Evolutionary conservation across 768 basidiomycete species (phyloP).

Genomic region (Mycena sanguinolenta): DNA sequence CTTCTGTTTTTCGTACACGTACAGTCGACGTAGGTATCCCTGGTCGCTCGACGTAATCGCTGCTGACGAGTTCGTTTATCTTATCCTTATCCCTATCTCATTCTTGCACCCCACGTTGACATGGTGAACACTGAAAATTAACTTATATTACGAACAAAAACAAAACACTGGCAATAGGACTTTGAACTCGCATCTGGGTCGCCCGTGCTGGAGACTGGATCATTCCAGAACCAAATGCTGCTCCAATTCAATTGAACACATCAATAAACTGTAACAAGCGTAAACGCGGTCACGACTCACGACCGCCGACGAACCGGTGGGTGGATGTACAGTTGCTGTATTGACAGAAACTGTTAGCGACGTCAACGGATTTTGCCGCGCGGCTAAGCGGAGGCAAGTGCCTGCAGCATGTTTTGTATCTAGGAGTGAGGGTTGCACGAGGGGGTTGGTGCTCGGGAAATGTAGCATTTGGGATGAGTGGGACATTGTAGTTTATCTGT

Average conservation of each 20-base stretch:
- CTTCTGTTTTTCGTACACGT: background rate
- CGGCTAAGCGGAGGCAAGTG: conserved; percentile 3
- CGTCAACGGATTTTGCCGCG: conserved; percentile 27
- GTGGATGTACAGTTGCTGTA: background rate
- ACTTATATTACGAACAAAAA: conserved; percentile 22
- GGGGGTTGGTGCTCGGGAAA: background rate
- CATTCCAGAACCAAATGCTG: conserved; percentile 29
- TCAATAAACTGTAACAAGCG: background rate
- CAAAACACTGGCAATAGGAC: conserved; percentile 43
- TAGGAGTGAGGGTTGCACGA: background rate
- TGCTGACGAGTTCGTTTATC: conserved; percentile 31
- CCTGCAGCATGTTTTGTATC: too few species aligned
- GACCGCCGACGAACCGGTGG: background rate
- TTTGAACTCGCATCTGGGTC: conserved; percentile 51
- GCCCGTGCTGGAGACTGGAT: conserved; percentile 44
- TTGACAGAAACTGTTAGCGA: conserved; percentile 17
- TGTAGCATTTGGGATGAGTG: background rate
- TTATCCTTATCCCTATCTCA: conserved; percentile 28
- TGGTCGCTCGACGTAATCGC: conserved; percentile 42
- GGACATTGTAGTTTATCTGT: conserved; percentile 17
- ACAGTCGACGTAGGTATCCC: conserved; percentile 65
- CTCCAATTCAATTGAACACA: conserved; percentile 36
- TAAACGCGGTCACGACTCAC: background rate
- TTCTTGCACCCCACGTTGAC: conserved; percentile 11
- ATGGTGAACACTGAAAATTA: too few species aligned